These are phyloP conservation scores for Clitopilus hobsonii DNA, from an alignment of 768 basidiomycete genomes.

Conservation along the genomic window DNA sequence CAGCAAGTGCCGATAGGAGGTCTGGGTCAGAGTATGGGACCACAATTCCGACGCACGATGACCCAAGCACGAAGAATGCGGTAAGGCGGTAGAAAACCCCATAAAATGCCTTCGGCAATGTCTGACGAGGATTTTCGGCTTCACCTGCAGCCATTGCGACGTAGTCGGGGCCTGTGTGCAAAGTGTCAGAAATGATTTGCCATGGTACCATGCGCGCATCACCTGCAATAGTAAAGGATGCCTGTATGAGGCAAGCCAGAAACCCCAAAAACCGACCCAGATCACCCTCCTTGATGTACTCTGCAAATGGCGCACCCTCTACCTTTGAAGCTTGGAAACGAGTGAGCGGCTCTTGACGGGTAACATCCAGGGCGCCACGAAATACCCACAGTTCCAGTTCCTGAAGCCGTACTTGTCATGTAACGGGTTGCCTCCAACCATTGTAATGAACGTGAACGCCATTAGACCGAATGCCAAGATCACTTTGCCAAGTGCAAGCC, in stretches of 20 bases:
- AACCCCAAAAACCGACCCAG: conserved; percentile 61
- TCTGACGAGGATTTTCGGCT: conserved; percentile 62
- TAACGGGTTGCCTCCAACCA: conserved; percentile 57
- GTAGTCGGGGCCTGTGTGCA: conserved; percentile 39
- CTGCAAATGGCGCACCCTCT: conserved; percentile 48
- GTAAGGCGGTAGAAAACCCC: conserved; percentile 79
- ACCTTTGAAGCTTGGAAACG: conserved; percentile 34
- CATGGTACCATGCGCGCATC: conserved; percentile 12
- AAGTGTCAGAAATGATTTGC: neutral
- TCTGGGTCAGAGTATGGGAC: conserved; percentile 67
- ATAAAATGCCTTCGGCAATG: conserved; percentile 66
- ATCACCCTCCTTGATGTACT: conserved; percentile 49
- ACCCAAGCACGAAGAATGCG: conserved; percentile 72
- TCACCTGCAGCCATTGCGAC: conserved; percentile 67
- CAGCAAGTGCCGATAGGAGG: conserved; percentile 47
- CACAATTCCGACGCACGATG: conserved; percentile 71
- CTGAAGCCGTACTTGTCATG: conserved; percentile 52
- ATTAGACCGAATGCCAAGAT: conserved; percentile 43
- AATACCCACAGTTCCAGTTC: conserved; percentile 41
- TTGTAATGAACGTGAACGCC: conserved; percentile 51
- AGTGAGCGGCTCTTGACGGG: neutral
- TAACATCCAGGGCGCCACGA: neutral
- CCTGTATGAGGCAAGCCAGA: conserved; percentile 56
- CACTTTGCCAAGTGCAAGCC: conserved; percentile 49
- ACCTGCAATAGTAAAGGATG: conserved; percentile 59